phyloP scores from a whole-genome alignment of 768 basidiomycete species.

The Zangia roseola region DNA sequence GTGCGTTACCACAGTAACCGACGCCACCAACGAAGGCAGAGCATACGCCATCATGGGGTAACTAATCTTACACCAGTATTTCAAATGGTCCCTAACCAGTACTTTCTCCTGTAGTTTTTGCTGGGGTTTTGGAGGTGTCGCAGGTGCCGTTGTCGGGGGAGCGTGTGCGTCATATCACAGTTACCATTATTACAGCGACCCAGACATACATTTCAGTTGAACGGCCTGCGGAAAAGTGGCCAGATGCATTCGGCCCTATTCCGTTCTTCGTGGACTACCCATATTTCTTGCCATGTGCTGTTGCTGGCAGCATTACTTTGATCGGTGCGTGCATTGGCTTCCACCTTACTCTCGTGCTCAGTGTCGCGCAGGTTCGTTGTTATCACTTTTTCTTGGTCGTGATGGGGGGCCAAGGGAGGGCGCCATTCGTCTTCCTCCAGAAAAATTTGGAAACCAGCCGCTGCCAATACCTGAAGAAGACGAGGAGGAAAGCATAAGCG shows the following conservation, averaged over 20 bases:
- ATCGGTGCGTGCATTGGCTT: constrained; percentile 44
- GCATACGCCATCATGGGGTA: constrained; percentile 93
- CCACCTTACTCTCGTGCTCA: constrained; percentile 1
- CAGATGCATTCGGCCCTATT: constrained; percentile 62
- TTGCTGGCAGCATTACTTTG: constrained; percentile 77
- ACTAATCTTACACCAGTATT: neutral
- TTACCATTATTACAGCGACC: neutral
- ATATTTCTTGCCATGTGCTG: constrained; percentile 82
- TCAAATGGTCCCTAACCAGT: neutral
- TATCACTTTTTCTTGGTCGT: constrained; percentile 84
- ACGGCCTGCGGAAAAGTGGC: constrained; percentile 85
- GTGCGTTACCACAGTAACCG: constrained; percentile 82
- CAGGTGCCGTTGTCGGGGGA: constrained; percentile 84
- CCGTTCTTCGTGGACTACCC: constrained; percentile 78
- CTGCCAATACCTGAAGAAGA: constrained; percentile 70
- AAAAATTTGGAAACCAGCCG: constrained; percentile 55
- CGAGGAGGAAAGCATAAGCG: constrained; percentile 53
- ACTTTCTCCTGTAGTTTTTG: constrained; percentile 57
- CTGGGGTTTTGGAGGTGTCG: constrained; percentile 96
- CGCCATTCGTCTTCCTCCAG: constrained; percentile 76
- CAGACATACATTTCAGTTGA: constrained; percentile 54
- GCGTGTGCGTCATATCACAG: constrained; percentile 51
- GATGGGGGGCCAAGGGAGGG: constrained; percentile 91
- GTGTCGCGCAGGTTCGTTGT: constrained; percentile 61
- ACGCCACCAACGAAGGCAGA: constrained; percentile 87